Evolutionary conservation across 164 flowering plant species (phyloP).

Genomic region (Annona cherimola): DNA sequence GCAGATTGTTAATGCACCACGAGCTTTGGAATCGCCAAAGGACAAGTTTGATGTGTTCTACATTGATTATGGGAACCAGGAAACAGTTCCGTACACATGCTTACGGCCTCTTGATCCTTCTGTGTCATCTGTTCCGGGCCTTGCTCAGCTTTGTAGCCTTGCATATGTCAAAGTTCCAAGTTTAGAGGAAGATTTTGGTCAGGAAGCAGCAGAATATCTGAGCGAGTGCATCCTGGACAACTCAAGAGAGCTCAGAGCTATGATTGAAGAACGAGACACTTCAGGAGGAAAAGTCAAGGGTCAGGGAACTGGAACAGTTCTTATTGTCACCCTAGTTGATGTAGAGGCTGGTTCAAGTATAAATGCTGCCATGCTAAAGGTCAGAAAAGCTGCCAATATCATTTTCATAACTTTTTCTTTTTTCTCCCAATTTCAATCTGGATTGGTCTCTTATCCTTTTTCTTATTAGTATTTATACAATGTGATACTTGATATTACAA

Average conservation of each 20-base stretch:
- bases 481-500: too few relatives aligned
- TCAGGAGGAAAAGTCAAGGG: slow-evolving; percentile 94
- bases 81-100: slow-evolving; percentile 53
- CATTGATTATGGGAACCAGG: slow-evolving; percentile 96
- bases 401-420: not conserved
- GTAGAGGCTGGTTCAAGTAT: slow-evolving; percentile 60
- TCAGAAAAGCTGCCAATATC: slow-evolving; percentile 14
- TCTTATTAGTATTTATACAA: too few relatives aligned
- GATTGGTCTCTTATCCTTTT: not conserved
- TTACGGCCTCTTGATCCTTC: slow-evolving; percentile 81
- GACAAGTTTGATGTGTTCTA: slow-evolving; percentile 94
- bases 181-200: slow-evolving; percentile 82
- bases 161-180: slow-evolving; percentile 79
- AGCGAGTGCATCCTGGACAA: slow-evolving; percentile 47
- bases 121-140: slow-evolving; percentile 62
- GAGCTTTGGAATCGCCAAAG: slow-evolving; percentile 61
- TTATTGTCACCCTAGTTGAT: slow-evolving; percentile 62
- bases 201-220: slow-evolving; percentile 76
- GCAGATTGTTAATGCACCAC: slow-evolving; percentile 88
- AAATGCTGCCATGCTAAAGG: slow-evolving; percentile 83
- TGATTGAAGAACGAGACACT: slow-evolving; percentile 74
- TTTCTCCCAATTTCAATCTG: not conserved
- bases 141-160: slow-evolving; percentile 89
- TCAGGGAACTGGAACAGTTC: slow-evolving; percentile 89
- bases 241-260: slow-evolving; percentile 60